phyloP scores from a whole-genome alignment of 2,329 filamentous ascomycete genomes.

The Epichloe scottii region DNA sequence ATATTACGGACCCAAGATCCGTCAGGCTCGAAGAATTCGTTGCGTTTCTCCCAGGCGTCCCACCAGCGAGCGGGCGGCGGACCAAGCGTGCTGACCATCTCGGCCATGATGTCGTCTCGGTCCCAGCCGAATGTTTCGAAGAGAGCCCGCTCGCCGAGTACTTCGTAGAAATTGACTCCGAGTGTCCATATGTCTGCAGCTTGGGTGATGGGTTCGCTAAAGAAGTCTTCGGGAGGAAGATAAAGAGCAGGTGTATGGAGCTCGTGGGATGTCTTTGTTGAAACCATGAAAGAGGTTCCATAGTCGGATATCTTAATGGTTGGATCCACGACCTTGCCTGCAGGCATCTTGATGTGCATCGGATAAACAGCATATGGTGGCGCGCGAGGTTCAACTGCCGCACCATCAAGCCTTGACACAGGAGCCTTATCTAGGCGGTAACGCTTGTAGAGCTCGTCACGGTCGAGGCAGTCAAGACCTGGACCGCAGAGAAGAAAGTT shows the following conservation, averaged over 20 bases:
- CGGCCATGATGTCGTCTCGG: constrained; percentile 11
- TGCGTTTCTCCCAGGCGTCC: constrained; percentile 10
- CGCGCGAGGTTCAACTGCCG: constrained; percentile 9
- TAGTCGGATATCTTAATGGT: constrained; percentile 8
- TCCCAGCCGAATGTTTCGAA: constrained; percentile 12
- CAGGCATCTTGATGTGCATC: constrained; percentile 8
- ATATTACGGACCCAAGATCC: neutral
- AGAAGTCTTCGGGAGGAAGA: constrained; percentile 13
- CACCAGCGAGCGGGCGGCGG: constrained; percentile 12
- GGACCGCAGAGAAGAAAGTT: constrained; percentile 14
- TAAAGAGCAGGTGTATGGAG: constrained; percentile 11
- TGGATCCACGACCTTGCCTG: constrained; percentile 5
- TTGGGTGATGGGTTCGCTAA: constrained; percentile 10
- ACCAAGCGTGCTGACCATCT: constrained; percentile 12
- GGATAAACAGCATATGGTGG: constrained; percentile 11
- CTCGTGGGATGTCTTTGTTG: constrained; percentile 5
- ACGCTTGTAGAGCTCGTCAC: constrained; percentile 6
- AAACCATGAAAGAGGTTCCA: constrained; percentile 12
- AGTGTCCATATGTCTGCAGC: constrained; percentile 15
- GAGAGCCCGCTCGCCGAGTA: constrained; percentile 11
- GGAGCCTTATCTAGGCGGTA: constrained; percentile 7
- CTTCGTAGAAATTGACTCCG: constrained; percentile 13
- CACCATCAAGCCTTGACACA: constrained; percentile 8
- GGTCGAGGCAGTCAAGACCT: constrained; percentile 1
- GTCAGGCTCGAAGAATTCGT: constrained; percentile 8